Base-by-base conservation (phyloP, 768 basidiomycete genomes). In the Mycena floridula region DNA sequence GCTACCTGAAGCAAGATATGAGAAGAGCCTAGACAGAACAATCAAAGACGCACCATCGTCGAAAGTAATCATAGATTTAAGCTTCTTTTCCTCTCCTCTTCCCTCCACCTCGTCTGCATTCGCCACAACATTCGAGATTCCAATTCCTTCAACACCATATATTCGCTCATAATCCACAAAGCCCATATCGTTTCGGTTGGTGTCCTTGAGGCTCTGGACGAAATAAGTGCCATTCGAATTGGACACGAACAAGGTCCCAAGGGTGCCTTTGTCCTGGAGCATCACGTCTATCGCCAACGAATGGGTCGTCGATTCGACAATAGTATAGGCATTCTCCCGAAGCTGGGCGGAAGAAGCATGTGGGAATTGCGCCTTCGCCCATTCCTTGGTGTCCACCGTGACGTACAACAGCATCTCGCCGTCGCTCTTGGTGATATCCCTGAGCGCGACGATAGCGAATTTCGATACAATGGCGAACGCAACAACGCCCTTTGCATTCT, bases 221-320 rank as follows among this genome's bases (percentile, higher is more conserved):
- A 98, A 99, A 64, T 81, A 94, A 12, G 94, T 96, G 3, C 96
- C 96, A 54, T 97, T 94, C 27, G 88, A 90, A 63, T 97, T 96
- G 65, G 85, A 89, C 44, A 95, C 85, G 69, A 97, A 99, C 12
- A 99, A 68, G 2, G 95, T 97, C 2, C 96, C 96, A 35, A 94
- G 78, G 3, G 66, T 60, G 48, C 74, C 70, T 40, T 67, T 62
- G 50, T 84, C 77, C 45, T 82, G 79, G 7, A 89, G 73, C 41
- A 95, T 79, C 37, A 98, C 94, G 58, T 99, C 96, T 27, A 99
- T 89, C 4, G 86, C 90, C 21, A 99, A 75, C 6, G 94, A 97
- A 59, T 97, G 92, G 0, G 84, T 82, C 7, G 91, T 94, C 3
- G 85, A 87, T 63, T 98, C 93, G 47, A 99, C 85, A 54, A 99